phyloP scores from a whole-genome alignment of 495 filamentous ascomycete species.

The Xylaria intraflava region DNA sequence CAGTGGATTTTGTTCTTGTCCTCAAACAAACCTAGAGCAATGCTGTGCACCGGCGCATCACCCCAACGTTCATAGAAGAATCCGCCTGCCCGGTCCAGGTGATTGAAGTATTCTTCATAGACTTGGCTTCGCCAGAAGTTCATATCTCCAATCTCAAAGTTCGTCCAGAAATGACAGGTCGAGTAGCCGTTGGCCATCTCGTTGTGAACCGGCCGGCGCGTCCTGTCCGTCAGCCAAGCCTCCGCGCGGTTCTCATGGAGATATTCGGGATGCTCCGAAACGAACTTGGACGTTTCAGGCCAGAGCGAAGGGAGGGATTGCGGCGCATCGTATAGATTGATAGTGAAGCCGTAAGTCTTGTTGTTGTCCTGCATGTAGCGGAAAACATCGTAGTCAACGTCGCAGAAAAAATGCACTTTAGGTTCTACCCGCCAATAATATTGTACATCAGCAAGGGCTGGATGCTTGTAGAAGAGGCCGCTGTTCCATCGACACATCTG shows the following conservation, averaged over 20 bases:
- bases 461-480: conserved; percentile 95
- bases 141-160: conserved; percentile 97
- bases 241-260: conserved; percentile 77
- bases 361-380: conserved; percentile 95
- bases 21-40: conserved; percentile 90
- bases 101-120: conserved; percentile 95
- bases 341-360: conserved; percentile 98
- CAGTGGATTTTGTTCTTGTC: conserved; percentile 90
- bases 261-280: conserved; percentile 77
- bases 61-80: conserved; percentile 99
- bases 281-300: conserved; percentile 87
- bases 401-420: conserved; percentile 99
- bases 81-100: conserved; percentile 86
- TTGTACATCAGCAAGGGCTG: conserved; percentile 68
- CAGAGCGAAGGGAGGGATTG: conserved; percentile 82
- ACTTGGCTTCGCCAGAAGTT: conserved; percentile 85
- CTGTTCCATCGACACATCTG: conserved; percentile 99
- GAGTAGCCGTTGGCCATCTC: conserved; percentile 81
- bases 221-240: conserved; percentile 76
- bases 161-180: conserved; percentile 99
- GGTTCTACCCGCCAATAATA: conserved; percentile 99
- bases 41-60: conserved; percentile 94
- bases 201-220: conserved; percentile 72
- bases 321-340: conserved; percentile 92
- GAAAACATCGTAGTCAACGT: conserved; percentile 98